Percentiles rank a stretch among this genome's conserved stretches.
Conservation (phyloP, 1,284 basidiomycete species). For the Bondarzewia mesenterica region DNA sequence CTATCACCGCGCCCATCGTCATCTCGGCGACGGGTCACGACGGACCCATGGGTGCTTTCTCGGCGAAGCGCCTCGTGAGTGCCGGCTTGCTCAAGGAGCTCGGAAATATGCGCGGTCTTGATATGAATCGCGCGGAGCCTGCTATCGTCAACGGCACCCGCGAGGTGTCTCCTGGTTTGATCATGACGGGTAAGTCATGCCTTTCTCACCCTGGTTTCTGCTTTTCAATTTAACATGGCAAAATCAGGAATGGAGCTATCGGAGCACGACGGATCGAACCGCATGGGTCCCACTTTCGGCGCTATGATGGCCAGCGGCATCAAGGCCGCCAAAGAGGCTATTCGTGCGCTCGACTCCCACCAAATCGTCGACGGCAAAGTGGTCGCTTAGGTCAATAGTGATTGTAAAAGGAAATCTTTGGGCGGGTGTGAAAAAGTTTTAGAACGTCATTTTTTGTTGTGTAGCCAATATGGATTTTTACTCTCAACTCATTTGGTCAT, state of each 20-base stretch:
- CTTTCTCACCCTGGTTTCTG: no score
- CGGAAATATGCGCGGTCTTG: slow-evolving; percentile 75
- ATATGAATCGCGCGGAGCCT: slow-evolving; percentile 75
- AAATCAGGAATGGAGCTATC: slow-evolving; percentile 80
- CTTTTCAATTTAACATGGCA: no score
- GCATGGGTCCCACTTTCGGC: slow-evolving; percentile 79
- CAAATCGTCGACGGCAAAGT: slow-evolving; percentile 62
- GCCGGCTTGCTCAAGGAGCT: slow-evolving; percentile 71
- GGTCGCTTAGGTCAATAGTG: slow-evolving; percentile 29
- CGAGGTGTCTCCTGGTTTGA: slow-evolving; percentile 73
- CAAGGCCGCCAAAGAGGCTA: slow-evolving; percentile 71
- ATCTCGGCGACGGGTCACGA: slow-evolving; percentile 69
- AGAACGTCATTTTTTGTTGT: no score
- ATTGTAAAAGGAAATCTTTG: no score
- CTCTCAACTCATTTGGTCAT: no score
- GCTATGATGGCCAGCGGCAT: slow-evolving; percentile 78
- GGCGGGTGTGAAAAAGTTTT: no score
- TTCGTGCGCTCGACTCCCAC: slow-evolving; percentile 51
- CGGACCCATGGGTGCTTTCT: slow-evolving; percentile 83
- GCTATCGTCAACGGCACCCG: slow-evolving; percentile 73
- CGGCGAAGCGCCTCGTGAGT: slow-evolving; percentile 75
- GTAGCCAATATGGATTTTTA: no score
- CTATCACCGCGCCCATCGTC: slow-evolving; percentile 74
- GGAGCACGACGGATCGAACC: slow-evolving; percentile 76
- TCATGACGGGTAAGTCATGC: slow-evolving; percentile 65